phyloP scores from a whole-genome alignment of 2,329 filamentous ascomycete species.

The Pestalotiopsis sp. region DNA sequence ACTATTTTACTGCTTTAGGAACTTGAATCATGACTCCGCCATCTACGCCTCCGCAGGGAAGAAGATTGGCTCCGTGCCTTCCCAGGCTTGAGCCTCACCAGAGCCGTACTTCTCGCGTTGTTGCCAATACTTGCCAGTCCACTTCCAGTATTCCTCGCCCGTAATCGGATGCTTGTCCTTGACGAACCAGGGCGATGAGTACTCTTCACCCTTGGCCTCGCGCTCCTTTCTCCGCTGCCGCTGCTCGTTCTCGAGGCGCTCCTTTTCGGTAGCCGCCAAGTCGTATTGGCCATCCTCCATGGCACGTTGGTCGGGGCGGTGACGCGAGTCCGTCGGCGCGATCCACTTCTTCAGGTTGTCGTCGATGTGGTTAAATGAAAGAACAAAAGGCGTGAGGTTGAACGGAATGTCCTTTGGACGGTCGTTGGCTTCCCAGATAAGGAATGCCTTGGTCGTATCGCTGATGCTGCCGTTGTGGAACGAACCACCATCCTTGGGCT shows the following conservation, averaged over 20 bases:
- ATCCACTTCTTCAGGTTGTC: conserved; percentile 78
- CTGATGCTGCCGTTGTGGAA: conserved; percentile 54
- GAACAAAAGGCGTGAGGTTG: conserved; percentile 93
- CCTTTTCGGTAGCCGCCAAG: conserved; percentile 90
- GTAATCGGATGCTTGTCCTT: conserved; percentile 75
- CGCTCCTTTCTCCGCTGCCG: conserved; percentile 72
- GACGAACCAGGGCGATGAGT: conserved; percentile 82
- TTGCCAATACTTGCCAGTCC: conserved; percentile 88
- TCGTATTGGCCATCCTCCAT: conserved; percentile 99
- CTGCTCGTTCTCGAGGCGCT: conserved; percentile 90
- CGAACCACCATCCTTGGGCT: conserved; percentile 46
- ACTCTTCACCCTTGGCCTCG: conserved; percentile 80
- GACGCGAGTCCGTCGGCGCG: conserved; percentile 90
- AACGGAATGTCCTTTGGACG: conserved; percentile 88
- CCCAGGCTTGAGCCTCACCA: conserved; percentile 65
- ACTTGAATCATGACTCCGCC: background rate
- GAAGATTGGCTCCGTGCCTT: conserved; percentile 75
- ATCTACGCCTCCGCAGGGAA: background rate
- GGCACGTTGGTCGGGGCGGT: conserved; percentile 90
- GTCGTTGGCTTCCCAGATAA: conserved; percentile 89
- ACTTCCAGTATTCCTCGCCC: conserved; percentile 88
- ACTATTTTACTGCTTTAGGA: background rate
- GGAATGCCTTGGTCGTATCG: conserved; percentile 76
- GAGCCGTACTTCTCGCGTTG: conserved; percentile 67
- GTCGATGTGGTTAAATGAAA: conserved; percentile 90